Conservation (phyloP, 2,329 filamentous ascomycete species). For the Ascochyta koolunga region DNA sequence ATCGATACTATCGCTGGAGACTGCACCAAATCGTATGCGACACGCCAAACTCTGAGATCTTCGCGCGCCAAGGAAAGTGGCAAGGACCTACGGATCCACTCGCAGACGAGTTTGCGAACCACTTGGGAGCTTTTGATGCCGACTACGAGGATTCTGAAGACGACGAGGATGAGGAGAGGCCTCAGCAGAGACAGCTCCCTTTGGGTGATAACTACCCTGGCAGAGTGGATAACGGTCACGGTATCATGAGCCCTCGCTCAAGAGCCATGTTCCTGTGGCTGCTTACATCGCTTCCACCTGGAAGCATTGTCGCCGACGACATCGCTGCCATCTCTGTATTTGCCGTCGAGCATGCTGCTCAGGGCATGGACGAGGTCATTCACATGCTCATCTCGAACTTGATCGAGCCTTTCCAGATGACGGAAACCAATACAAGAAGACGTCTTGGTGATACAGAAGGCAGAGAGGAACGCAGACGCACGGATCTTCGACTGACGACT, state of each 20-base stretch:
- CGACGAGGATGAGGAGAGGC: slow-evolving; percentile 69
- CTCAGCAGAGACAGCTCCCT: slow-evolving; percentile 29
- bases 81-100: slow-evolving; percentile 73
- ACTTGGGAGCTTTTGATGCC: slow-evolving; percentile 77
- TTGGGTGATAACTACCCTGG: slow-evolving; percentile 39
- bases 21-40: slow-evolving; percentile 84
- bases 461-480: slow-evolving; percentile 31
- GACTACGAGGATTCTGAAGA: slow-evolving; percentile 54
- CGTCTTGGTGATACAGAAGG: slow-evolving; percentile 22
- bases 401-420: slow-evolving; percentile 74
- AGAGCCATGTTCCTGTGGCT: slow-evolving; percentile 79
- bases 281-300: slow-evolving; percentile 78
- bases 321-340: slow-evolving; percentile 86
- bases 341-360: slow-evolving; percentile 83
- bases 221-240: slow-evolving; percentile 33
- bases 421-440: slow-evolving; percentile 68
- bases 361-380: slow-evolving; percentile 89
- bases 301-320: slow-evolving; percentile 78
- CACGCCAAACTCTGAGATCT: slow-evolving; percentile 33
- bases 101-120: slow-evolving; percentile 80
- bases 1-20: slow-evolving; percentile 93
- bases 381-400: slow-evolving; percentile 85
- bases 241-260: slow-evolving; percentile 36
- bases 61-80: slow-evolving; percentile 62
- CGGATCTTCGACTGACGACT: slow-evolving; percentile 34